Evolutionary conservation across 345 rosid species (phyloP).

Genomic region (Trapa incisa): DNA sequence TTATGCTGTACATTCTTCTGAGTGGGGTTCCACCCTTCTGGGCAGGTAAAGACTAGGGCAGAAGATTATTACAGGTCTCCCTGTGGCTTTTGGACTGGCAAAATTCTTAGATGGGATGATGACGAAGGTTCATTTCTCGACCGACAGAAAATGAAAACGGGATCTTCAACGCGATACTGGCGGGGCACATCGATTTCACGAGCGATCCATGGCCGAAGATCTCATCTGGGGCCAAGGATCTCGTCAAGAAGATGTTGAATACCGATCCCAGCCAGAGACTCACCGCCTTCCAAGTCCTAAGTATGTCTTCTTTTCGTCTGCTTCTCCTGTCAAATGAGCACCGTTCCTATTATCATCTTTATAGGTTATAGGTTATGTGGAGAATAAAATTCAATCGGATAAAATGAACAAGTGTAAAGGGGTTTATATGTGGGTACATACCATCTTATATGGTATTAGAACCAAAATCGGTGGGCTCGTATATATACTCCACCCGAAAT

Average conservation of each 20-base stretch:
- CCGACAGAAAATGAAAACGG: slow-evolving; percentile 76
- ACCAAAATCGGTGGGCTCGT: too few relatives aligned
- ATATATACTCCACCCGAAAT: too few relatives aligned
- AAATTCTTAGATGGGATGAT: slow-evolving; percentile 13
- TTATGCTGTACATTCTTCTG: slow-evolving; percentile 51
- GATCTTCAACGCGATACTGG: slow-evolving; percentile 75
- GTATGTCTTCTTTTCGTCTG: slow-evolving; percentile 19
- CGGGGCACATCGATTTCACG: slow-evolving; percentile 66
- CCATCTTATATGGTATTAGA: too few relatives aligned
- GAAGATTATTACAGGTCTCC: too few relatives aligned
- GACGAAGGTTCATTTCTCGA: too few relatives aligned
- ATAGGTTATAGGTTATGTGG: too few relatives aligned
- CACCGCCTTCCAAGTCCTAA: slow-evolving; percentile 75
- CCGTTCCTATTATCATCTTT: not conserved
- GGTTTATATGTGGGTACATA: too few relatives aligned
- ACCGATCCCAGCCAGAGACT: slow-evolving; percentile 77
- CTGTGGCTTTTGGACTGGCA: slow-evolving; percentile 8
- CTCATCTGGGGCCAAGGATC: slow-evolving; percentile 75
- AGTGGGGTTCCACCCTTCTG: slow-evolving; percentile 68
- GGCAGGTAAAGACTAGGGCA: slow-evolving; percentile 34
- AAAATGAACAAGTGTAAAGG: too few relatives aligned
- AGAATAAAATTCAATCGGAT: too few relatives aligned
- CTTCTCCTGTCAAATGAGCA: not conserved
- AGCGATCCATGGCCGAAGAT: slow-evolving; percentile 90
- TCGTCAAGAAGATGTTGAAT: slow-evolving; percentile 69